Base-by-base conservation (phyloP, 176 grass and related monocot species). In the Aegilops bicornis region DNA sequence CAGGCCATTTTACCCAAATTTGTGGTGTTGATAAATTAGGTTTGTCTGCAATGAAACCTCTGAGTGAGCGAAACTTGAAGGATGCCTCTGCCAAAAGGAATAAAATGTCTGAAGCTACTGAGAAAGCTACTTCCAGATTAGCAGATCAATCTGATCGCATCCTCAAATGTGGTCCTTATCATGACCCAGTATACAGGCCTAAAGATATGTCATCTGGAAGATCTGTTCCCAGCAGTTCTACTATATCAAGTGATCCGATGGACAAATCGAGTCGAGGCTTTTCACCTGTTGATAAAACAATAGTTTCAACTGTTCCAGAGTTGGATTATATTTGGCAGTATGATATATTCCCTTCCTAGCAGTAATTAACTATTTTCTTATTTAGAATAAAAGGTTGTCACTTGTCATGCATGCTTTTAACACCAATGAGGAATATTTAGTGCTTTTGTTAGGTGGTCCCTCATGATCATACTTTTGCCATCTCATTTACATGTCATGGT, bases 271-370 rank as follows among this genome's bases (percentile, higher is more conserved):
- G 83, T 83, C 87, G 77, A 86, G 74, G 3, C 37, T 80, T 82
- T 79, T 62, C 73, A 83, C 52, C 70, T 79, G 77, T 69, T 45
- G 70, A 87, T 90, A 73, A 87, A 88, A 60, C 79, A 73, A 89
- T 61, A 83, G 67, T 85, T 70, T 83, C 93, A 68, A 88, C 88
- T 76, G 66, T 95, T 66, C 96, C 93, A 82, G 89, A 95, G 85
- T 50, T 94, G 48, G 86, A 89, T 45, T 95, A 76, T 59, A 89
- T 95, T 79, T 98, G 96, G 96, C 96, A 92, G 96, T 98, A 98
- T 76, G 93, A 58, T 88, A n/a, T 88, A 69, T 78, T 77, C 43
- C 59, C 19, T 77, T 71, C 71, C 68, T 52, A 65, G 42, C 22
- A 22, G 39, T 73, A 2, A 80, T 23, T 69, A 72, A 80, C n/a